phyloP scores from a whole-genome alignment of 768 basidiomycete species.

The Russula ochroleuca region DNA sequence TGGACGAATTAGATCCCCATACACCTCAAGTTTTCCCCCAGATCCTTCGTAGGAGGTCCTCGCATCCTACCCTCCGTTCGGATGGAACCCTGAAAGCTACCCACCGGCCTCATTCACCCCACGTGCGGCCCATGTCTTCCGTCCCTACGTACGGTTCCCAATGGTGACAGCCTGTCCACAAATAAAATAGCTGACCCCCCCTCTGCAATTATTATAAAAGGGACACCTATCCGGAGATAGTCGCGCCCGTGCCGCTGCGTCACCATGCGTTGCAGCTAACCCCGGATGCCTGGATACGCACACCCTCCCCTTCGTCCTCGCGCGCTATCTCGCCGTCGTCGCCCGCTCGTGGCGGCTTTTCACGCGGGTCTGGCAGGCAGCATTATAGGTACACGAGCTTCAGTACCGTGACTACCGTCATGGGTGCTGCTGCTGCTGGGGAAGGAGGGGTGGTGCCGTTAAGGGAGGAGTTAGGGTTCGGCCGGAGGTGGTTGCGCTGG shows the following conservation, averaged over 20 bases:
- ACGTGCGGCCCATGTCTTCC: background rate
- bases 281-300: constrained; percentile 22
- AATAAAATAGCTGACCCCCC: background rate
- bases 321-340: constrained; percentile 5
- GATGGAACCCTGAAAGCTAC: constrained; percentile 12
- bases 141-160: constrained; percentile 11
- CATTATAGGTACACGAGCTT: constrained; percentile 36
- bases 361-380: constrained; percentile 48
- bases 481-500: constrained; percentile 67
- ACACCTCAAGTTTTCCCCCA: background rate
- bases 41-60: constrained; percentile 3
- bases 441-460: constrained; percentile 14
- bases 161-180: background rate
- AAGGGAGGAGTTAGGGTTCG: constrained; percentile 41
- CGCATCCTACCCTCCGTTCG: constrained; percentile 12
- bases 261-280: constrained; percentile 20
- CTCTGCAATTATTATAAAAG: constrained; percentile 1
- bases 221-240: constrained; percentile 16
- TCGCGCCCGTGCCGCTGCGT: constrained; percentile 15
- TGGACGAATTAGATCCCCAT: constrained; percentile 16
- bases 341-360: constrained; percentile 56
- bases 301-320: constrained; percentile 19
- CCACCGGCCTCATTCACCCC: constrained; percentile 14
- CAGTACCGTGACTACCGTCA: constrained; percentile 42
- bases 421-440: constrained; percentile 35